These are phyloP conservation scores for Hanseniaspora lachancei DNA, from an alignment of 805 yeast genomes.

Conservation along the genomic window DNA sequence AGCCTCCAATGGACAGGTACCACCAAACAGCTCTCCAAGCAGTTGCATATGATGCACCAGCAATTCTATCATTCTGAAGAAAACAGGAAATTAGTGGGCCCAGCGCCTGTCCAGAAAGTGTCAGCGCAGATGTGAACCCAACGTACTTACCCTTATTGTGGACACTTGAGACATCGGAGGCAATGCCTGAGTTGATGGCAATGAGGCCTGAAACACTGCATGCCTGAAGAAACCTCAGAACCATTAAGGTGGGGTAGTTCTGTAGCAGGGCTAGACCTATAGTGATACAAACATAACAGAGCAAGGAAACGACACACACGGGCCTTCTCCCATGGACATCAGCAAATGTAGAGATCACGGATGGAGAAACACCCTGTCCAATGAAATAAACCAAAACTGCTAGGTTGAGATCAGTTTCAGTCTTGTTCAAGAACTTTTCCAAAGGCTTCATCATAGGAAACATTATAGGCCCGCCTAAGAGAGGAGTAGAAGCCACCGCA, in stretches of 20 bases:
- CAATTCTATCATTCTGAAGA: conserved; percentile 42
- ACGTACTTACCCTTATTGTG: conserved; percentile 57
- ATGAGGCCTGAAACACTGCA: conserved; percentile 64
- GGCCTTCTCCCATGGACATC: conserved; percentile 67
- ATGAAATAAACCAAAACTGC: conserved; percentile 66
- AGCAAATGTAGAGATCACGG: conserved; percentile 52
- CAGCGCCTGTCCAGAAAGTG: conserved; percentile 62
- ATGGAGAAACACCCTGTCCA: conserved; percentile 67
- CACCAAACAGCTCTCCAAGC: conserved; percentile 70
- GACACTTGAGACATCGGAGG: conserved; percentile 60
- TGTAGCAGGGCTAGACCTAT: conserved; percentile 50
- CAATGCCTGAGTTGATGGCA: conserved; percentile 54
- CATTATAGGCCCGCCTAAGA: conserved; percentile 59
- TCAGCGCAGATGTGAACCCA: conserved; percentile 52
- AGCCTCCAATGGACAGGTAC: conserved; percentile 58
- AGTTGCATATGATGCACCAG: conserved; percentile 31
- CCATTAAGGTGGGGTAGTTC: conserved; percentile 46
- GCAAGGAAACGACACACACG: conserved; percentile 39
- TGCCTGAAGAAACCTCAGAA: conserved; percentile 62
- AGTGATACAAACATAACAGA: conserved; percentile 46
- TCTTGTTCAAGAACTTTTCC: conserved; percentile 36
- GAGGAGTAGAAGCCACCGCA: conserved; percentile 50
- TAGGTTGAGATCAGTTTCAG: conserved; percentile 46
- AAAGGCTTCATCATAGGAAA: conserved; percentile 63
- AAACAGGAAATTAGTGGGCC: conserved; percentile 58